Base-by-base conservation (phyloP, 1,284 basidiomycete species). In the Xanthoconium separans region DNA sequence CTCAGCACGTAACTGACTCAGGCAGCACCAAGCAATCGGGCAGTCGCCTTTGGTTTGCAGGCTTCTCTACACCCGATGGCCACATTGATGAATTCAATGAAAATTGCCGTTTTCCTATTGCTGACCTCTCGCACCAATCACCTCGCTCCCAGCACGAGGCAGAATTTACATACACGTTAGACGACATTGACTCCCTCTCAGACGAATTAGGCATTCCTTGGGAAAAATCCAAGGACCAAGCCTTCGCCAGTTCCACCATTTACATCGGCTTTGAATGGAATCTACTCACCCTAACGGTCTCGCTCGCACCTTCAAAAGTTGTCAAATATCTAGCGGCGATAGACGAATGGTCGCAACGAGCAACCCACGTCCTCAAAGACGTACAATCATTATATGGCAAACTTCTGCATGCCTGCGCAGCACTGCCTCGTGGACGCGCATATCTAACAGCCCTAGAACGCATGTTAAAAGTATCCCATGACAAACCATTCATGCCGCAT, bases 311-410 rank as follows among this genome's bases (percentile, higher is more conserved):
- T 0, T 0, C 0, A 0, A 57, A 62, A n/a, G 8, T 18, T 0
- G 2, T 0, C 0, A 63, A 61, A n/a, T 61, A 58, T 36, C 4
- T 24, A 0, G 0, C 0, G 0, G 50, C 50, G 0, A 63, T 63
- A 22, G 0, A 37, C 3, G 20, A 39, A 1, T 63, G 54, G 56
- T 0, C 1, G 18, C 16, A n/a, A 18, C 4, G 37, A 9, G 9
- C 37, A 9, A 4, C 10, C n/a, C 56, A 58, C 12, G 2, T 7
- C 10, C 42, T 58, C 0, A 24, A 53, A 15, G 43, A 59, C 2
- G 18, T 59, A 3, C 4, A 59, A 13, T 0, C 29, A 12, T 36
- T 63, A 0, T 56, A 61, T 43, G 46, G 59, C 4, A 63, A 63
- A 15, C 34, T 63, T 0, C 31, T 60, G 0, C 47, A 51, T 34